Base-by-base conservation (phyloP, 148 eudicot species). In the Selenicereus undatus region DNA sequence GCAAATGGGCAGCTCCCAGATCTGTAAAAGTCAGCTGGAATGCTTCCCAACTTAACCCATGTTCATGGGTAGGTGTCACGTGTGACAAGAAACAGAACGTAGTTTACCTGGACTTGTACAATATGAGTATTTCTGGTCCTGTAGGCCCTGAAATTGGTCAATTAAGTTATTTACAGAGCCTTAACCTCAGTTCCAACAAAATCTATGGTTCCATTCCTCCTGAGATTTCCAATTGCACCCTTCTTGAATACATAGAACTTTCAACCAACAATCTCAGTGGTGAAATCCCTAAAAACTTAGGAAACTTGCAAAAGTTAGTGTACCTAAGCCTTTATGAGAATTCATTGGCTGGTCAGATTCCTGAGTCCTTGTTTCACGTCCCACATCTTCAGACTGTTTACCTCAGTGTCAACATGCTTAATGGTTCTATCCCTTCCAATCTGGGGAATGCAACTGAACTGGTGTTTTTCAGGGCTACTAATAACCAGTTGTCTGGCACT, bases 11-110 rank as follows among this genome's bases (percentile, higher is more conserved):
- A 65, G 87, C 85, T 71, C 92, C 97, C 36, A 79, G 84, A 58
- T 76, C 89, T 83, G 80, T 91, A 18, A 81, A 82, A 60, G 29
- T 54, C 30, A 89, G 83, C 83, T 94, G 97, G 97, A 84, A 91
- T 77, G 78, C 89, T 74, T 87, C 96, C 76, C 84, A 86, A 86
- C 32, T 85, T 69, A 85, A 85, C 62, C 94, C 97, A 52, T 94
- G 98, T 87, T 90, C 89, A 11, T 94, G 98, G 98, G 66, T 79
- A 60, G 93, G 94, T 65, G 90, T 94, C 6, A 22, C 27, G 36
- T 94, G 98, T 83, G 87, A 80, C 83, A 78, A 24, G 13, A 36
- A 20, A 75, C 73, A 78, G 42, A 39, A 77, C 65, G 91, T 94
- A 10, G 66, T 83, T 69, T 73, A 83, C 36, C 84, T 94, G 36